These are phyloP conservation scores for Allomyces macrogynus DNA, from an alignment of 192 early-diverging fungal genomes.

Conservation along the genomic window DNA sequence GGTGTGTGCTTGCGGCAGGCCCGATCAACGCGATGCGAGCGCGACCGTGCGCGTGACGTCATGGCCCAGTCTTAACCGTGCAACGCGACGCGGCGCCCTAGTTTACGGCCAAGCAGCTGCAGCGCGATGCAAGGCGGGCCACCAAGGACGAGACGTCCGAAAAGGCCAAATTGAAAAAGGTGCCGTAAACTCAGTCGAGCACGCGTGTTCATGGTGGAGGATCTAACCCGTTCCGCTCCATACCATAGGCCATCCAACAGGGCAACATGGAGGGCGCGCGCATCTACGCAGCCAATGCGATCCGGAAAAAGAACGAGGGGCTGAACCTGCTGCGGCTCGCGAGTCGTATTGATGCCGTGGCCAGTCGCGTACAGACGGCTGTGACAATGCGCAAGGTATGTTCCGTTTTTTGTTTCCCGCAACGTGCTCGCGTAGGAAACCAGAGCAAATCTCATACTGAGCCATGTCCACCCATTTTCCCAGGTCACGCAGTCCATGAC, in stretches of 20 bases:
- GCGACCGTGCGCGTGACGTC: no score
- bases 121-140: constrained; percentile 62
- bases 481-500: constrained; percentile 65
- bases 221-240: neutral
- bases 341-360: constrained; percentile 81
- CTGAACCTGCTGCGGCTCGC: constrained; percentile 71
- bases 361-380: constrained; percentile 77
- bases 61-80: no score
- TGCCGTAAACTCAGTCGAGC: constrained; percentile 6
- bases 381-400: constrained; percentile 66
- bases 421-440: no score
- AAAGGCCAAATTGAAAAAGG: constrained; percentile 74
- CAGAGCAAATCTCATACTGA: no score
- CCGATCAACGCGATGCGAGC: neutral
- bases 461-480: no score
- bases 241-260: constrained; percentile 65
- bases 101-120: constrained; percentile 81
- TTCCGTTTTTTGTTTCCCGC: no score
- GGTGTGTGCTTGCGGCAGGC: constrained; percentile 2
- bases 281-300: constrained; percentile 85
- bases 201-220: neutral
- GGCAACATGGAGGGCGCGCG: constrained; percentile 82
- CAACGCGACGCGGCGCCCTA: constrained; percentile 12
- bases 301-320: constrained; percentile 89
- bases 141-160: constrained; percentile 66